These are phyloP conservation scores for Pleurotus platypus DNA, from an alignment of 768 basidiomycete genomes.

Conservation along the genomic window DNA sequence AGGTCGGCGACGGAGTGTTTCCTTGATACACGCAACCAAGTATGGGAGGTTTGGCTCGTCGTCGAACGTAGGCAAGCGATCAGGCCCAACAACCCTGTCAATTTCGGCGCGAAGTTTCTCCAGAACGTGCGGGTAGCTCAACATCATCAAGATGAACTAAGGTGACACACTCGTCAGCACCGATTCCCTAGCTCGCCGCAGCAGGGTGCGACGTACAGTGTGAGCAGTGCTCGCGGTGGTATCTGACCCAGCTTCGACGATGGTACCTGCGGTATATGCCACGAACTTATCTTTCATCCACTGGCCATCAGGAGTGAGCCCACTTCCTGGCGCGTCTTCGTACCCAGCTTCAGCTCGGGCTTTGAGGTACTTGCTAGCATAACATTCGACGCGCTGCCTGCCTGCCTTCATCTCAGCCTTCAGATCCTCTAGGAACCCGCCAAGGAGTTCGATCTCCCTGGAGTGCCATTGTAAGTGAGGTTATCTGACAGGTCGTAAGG, in stretches of 20 bases:
- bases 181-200: no score
- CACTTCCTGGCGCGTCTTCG: background rate
- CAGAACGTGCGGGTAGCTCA: constrained; percentile 36
- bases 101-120: constrained; percentile 51
- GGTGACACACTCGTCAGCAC: background rate
- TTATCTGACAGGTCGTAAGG: background rate
- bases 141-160: constrained; percentile 5
- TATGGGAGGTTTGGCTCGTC: constrained; percentile 49
- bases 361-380: background rate
- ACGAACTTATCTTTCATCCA: background rate
- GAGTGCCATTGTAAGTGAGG: background rate
- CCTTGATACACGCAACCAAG: constrained; percentile 38
- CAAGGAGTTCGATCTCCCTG: background rate
- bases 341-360: background rate
- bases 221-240: background rate
- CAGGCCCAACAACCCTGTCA: constrained; percentile 33
- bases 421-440: background rate
- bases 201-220: background rate
- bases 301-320: background rate
- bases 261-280: background rate
- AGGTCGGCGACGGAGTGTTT: constrained; percentile 45
- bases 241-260: background rate
- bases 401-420: background rate
- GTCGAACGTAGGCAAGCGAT: constrained; percentile 32
- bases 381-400: background rate